Conservation (phyloP, 352 stramenopile genomes). For the Peronosclerospora sorghi region DNA sequence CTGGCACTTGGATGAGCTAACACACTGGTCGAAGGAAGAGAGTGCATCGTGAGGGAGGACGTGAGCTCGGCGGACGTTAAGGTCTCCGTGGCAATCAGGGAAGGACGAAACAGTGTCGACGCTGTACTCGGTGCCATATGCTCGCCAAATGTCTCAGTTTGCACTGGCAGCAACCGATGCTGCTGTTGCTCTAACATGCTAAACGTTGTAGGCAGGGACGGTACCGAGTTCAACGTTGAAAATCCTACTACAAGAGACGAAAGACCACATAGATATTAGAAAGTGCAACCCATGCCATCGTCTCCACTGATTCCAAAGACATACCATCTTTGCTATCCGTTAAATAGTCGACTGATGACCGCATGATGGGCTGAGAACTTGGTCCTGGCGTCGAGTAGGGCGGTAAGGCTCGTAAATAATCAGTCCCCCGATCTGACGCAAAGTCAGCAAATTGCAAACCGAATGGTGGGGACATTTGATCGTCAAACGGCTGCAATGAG, state of each 20-base stretch:
- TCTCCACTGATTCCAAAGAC: not conserved
- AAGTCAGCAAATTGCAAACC: conserved; percentile 9
- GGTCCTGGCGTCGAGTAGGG: not conserved
- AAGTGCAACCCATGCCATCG: not conserved
- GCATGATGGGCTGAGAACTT: not conserved
- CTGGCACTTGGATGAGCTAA: not conserved
- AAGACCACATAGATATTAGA: not conserved
- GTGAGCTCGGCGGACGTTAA: not conserved
- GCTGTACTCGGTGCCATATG: not conserved
- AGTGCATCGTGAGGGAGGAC: no score
- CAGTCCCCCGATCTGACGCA: not conserved
- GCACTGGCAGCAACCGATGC: not conserved
- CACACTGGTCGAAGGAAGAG: not conserved
- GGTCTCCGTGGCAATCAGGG: not conserved
- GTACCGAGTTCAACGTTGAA: conserved; percentile 4
- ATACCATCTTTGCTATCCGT: conserved; percentile 20
- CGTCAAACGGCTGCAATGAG: conserved; percentile 4
- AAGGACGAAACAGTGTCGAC: conserved; percentile 1
- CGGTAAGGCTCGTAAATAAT: conserved; percentile 5
- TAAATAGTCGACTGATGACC: conserved; percentile 12
- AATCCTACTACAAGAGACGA: conserved; percentile 7
- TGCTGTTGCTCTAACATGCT: conserved; percentile 6
- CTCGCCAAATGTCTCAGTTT: conserved; percentile 2
- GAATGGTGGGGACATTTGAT: conserved; percentile 6
- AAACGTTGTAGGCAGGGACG: conserved; percentile 14